Evolutionary conservation across 805 yeast genomes (phyloP).

Genomic region (Ogataea methylovora): DNA sequence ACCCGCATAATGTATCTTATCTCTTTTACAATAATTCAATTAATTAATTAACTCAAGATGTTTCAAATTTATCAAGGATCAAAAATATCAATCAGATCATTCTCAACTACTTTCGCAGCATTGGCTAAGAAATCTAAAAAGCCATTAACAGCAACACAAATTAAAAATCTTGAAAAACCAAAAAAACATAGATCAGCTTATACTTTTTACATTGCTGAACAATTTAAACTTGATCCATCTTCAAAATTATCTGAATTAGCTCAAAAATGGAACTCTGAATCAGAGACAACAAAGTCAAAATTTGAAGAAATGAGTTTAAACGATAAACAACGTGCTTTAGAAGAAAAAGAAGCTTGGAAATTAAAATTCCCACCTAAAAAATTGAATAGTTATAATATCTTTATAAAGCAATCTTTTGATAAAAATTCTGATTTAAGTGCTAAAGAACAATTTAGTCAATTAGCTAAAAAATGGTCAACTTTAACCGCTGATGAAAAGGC

Average conservation of each 20-base stretch:
- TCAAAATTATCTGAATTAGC: not conserved
- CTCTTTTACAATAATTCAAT: no score
- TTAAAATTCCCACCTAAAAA: conserved; percentile 14
- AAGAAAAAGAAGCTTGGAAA: conserved; percentile 28
- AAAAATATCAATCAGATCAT: no score
- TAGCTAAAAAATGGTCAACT: not conserved
- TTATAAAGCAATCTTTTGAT: not conserved
- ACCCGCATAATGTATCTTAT: no score
- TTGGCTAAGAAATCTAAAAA: no score
- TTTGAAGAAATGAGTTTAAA: not conserved
- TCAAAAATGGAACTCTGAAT: not conserved
- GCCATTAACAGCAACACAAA: no score
- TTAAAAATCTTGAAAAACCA: no score
- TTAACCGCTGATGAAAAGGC: conserved; percentile 1
- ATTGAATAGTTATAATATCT: no score
- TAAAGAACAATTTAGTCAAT: not conserved
- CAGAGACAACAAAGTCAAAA: not conserved
- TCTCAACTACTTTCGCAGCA: no score
- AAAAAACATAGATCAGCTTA: no score
- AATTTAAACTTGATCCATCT: not conserved
- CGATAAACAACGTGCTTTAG: conserved; percentile 12
- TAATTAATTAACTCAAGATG: no score
- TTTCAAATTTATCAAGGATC: no score
- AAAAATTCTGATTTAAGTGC: not conserved
- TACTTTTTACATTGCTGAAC: no score